A percentile compares a stretch with the other conserved stretches of the same genome.
These are phyloP conservation scores for Nevesoporus exiguus DNA, from an alignment of 768 basidiomycete species.

Conservation along the genomic window DNA sequence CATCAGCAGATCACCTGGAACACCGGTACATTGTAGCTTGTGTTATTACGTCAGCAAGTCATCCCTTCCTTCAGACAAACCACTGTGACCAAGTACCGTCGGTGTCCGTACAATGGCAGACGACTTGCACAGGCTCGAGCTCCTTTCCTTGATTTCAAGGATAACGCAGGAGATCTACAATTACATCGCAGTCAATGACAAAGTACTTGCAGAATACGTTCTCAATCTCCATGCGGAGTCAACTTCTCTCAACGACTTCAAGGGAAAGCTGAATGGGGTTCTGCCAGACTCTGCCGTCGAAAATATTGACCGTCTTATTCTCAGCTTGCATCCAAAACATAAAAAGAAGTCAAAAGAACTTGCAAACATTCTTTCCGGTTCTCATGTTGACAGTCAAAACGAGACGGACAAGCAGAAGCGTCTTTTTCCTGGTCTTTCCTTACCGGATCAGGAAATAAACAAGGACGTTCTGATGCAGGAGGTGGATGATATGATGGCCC, in stretches of 20 bases:
- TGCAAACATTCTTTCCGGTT: slow-evolving; percentile 36
- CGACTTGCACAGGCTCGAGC: slow-evolving; percentile 91
- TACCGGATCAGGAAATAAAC: slow-evolving; percentile 64
- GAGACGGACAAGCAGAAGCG: slow-evolving; percentile 79
- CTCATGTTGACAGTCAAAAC: slow-evolving; percentile 31
- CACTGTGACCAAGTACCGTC: no score
- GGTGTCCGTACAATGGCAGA: slow-evolving; percentile 49
- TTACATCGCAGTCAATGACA: slow-evolving; percentile 81
- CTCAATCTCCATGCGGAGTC: slow-evolving; percentile 85
- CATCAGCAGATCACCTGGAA: slow-evolving; percentile 31
- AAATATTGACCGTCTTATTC: slow-evolving; percentile 90
- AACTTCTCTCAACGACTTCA: slow-evolving; percentile 77
- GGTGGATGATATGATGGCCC: slow-evolving; percentile 84
- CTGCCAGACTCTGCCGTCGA: slow-evolving; percentile 90
- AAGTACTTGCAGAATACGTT: slow-evolving; percentile 92
- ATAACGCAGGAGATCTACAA: slow-evolving; percentile 94
- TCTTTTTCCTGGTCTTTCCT: slow-evolving; percentile 85
- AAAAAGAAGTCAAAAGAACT: slow-evolving; percentile 58
- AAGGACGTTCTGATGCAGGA: slow-evolving; percentile 87
- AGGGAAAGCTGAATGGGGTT: slow-evolving; percentile 69
- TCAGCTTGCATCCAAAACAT: slow-evolving; percentile 94
- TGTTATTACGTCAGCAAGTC: slow-evolving; percentile 21
- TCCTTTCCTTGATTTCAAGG: slow-evolving; percentile 85
- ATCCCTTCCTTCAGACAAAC: slow-evolving; percentile 5
- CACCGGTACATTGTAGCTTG: no score